phyloP scores from a whole-genome alignment of 2,329 filamentous ascomycete genomes.

The Exophiala alcalophila region DNA sequence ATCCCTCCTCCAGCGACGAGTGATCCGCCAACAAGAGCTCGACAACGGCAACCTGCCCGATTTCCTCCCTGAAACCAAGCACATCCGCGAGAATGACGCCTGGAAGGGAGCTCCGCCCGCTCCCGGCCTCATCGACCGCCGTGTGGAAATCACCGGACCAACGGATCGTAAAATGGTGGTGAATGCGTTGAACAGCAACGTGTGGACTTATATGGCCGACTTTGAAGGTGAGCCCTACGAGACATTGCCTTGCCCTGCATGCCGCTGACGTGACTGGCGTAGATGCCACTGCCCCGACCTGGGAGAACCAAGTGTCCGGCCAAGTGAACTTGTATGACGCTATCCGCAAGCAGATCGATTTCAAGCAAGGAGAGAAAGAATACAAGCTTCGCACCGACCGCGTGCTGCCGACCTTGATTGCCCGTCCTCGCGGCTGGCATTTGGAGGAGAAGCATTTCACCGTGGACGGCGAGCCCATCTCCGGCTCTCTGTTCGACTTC shows the following conservation, averaged over 20 bases:
- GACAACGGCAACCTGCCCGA: conserved; percentile 86
- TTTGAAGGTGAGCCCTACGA: conserved; percentile 79
- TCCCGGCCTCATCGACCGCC: conserved; percentile 85
- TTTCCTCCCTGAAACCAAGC: conserved; percentile 92
- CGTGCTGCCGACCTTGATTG: conserved; percentile 82
- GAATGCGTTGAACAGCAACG: conserved; percentile 91
- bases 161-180: conserved; percentile 99
- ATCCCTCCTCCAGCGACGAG: conserved; percentile 79
- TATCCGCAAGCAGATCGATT: conserved; percentile 89
- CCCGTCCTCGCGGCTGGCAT: conserved; percentile 94
- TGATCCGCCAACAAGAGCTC: conserved; percentile 84
- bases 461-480: conserved; percentile 91
- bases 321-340: conserved; percentile 98
- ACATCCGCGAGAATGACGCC: conserved; percentile 88
- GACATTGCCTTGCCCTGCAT: background rate
- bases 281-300: conserved; percentile 95
- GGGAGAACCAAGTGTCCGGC: conserved; percentile 99
- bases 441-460: conserved; percentile 98
- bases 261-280: conserved; percentile 13
- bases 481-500: conserved; percentile 90
- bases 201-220: conserved; percentile 99
- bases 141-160: conserved; percentile 95
- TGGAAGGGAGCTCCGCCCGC: conserved; percentile 93
- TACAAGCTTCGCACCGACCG: conserved; percentile 96
- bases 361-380: conserved; percentile 91